Evolutionary conservation across 805 yeast species (phyloP), one percentile per base, ranked within the genome.

Genomic region (Isabelozyma rhagii): DNA sequence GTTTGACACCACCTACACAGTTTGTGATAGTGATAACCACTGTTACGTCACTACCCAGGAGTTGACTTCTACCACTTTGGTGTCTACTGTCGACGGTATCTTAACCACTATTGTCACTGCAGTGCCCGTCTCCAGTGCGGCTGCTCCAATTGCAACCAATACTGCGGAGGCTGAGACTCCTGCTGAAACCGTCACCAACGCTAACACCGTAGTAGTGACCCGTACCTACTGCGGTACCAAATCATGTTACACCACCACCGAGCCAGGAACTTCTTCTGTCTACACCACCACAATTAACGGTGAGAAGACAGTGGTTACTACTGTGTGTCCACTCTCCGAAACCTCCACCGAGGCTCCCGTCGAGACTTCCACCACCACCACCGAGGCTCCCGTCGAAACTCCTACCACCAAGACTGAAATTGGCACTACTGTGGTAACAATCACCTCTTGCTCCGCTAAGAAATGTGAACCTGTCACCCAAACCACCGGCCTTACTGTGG

Each of bases 201-300:
- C 52, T 38, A 47, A 47, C 15, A 29, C 47, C 9, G 39, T 52
- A 11, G 49, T 56, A 21, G 60, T 55, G 28, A 61, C 69, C 11
- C 58, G 56, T 43, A 72, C 77, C 27, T 60, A 68, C 15, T 73
- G 78, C 55, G 61, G 58, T 46, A 39, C 45, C n/a, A 55, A 62
- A 21, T 48, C 50, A n/a, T 73, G 78, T 49, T 57, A 56, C 45
- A 66, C 60, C 41, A 71, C 77, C 28, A 71, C 75, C 28, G 65
- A 67, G 15, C 50, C 64, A 15, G 64, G 63, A 43, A 58, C 64
- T 11, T 51, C 50, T 43, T 61, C 74, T 41, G 71, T 76, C 14
- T 65, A 61, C 47, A 69, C 74, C 31, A 59, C 75, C 39, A 66
- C 70, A 6, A 63, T 70, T 7, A 66, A 73, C 48, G 78, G 78